Evolutionary conservation across 768 basidiomycete species (phyloP), one percentile per base, ranked within the genome.

Genomic region (Rhizopogon vulgaris): DNA sequence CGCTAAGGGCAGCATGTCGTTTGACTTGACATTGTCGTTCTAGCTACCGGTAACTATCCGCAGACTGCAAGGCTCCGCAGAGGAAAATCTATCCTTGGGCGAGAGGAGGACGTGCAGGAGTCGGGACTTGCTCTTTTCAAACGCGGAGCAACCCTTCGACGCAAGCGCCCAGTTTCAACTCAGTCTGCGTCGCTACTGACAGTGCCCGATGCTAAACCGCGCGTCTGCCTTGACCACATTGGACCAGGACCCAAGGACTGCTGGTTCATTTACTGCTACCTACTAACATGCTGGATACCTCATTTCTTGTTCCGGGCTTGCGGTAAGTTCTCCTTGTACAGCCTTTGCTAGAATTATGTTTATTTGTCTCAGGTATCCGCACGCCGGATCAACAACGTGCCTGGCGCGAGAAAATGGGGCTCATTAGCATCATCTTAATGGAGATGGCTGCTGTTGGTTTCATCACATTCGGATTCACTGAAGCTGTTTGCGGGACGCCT

Each of bases 381-480:
- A 94, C 86, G 27, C 87, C 91, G 0, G 96, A 99, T 57, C 88
- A 87, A 58, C 94, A 96, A 67, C 83, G 93, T 45, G 96, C 96
- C 39, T 99, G 94, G 94, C 79, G 96, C 56, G 96, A 99, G 72
- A 99, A 99, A 74, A 92, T 97, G 70, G 96, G 95, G 7, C 79
- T 99, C 24, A 74, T 99, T 45, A 73, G 77, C 57, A 76, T 97
- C 68, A 91, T 95, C 63, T 65, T 79, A 14, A 4, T 69, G n/a
- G 78, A 94, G 56, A 96, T 98, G 94, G 88, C 90, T 15, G 81
- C 75, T 49, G 96, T 99, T 62, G 96, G 94, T 63, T 99, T 92
- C 81, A 77, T 99, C 65, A 99, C 96, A 10, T 99, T 99, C 71
- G 96, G 96, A 7, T 99, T 99, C 75, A 97, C 94, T 9, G 82